Evolutionary conservation across 2,329 filamentous ascomycete genomes (phyloP).

Genomic region (Lecanicillium sp.): DNA sequence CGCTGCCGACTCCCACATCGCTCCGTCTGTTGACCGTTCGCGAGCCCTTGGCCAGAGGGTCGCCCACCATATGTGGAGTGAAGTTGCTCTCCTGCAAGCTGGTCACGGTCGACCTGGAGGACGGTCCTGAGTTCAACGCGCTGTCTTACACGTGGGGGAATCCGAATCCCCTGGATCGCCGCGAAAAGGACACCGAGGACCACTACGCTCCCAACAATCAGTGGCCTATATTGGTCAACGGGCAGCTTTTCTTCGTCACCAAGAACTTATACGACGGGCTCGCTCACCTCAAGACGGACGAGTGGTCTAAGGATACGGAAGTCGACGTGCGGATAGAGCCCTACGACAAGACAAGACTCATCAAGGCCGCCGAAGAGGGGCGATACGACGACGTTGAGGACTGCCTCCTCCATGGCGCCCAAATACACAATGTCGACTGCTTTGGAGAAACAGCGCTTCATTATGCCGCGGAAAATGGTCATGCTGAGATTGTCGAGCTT

Average conservation of each 20-base stretch:
- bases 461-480: conserved; percentile 11
- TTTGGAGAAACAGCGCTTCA: conserved; percentile 14
- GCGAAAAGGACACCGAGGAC: not conserved
- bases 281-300: conserved; percentile 3
- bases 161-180: conserved; percentile 7
- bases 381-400: conserved; percentile 7
- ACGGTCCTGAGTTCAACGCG: conserved; percentile 11
- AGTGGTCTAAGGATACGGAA: conserved; percentile 1
- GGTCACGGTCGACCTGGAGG: conserved; percentile 8
- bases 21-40: conserved; percentile 9
- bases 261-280: conserved; percentile 13
- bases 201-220: conserved; percentile 8
- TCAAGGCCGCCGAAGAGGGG: conserved; percentile 12
- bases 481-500: conserved; percentile 9
- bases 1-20: conserved; percentile 5
- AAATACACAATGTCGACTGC: conserved; percentile 7
- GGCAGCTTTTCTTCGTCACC: conserved; percentile 20
- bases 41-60: conserved; percentile 5
- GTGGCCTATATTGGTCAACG: conserved; percentile 14
- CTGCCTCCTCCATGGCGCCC: conserved; percentile 13
- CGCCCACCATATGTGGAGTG: conserved; percentile 5
- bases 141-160: conserved; percentile 16
- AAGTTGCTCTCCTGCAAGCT: conserved; percentile 11
- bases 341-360: conserved; percentile 14
- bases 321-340: conserved; percentile 9